phyloP scores from a whole-genome alignment of 2,329 filamentous ascomycete genomes.

The Ophiostoma triangulosporum region DNA sequence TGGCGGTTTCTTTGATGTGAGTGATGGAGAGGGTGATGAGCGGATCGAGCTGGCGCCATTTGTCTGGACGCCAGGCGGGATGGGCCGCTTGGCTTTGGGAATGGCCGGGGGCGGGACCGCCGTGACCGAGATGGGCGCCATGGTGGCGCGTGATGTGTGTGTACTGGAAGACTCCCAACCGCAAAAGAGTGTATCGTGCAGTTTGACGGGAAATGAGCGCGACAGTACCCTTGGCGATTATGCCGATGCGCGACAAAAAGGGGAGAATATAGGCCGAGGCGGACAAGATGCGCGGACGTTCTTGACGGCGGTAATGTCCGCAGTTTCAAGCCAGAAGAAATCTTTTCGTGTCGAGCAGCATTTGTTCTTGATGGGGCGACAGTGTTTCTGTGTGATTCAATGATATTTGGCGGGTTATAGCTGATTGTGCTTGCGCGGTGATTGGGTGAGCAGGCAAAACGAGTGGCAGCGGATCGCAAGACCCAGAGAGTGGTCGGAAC shows the following conservation, averaged over 20 bases:
- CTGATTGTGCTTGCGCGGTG: not conserved
- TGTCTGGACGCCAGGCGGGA: constrained; percentile 51
- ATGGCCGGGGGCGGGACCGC: constrained; percentile 29
- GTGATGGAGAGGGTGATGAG: constrained; percentile 45
- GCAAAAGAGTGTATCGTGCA: not conserved
- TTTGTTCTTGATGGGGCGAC: not conserved
- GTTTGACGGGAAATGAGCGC: not conserved
- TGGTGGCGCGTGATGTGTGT: constrained; percentile 17
- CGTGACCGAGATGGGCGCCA: constrained; percentile 41
- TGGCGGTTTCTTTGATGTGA: constrained; percentile 41
- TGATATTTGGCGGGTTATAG: not conserved
- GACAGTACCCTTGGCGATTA: not conserved
- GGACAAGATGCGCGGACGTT: not conserved
- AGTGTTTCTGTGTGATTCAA: not conserved
- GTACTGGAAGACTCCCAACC: not conserved
- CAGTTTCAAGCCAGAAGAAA: not conserved
- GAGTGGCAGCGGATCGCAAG: not conserved
- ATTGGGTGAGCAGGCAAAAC: not conserved
- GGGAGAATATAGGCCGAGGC: not conserved
- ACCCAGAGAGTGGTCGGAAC: not conserved
- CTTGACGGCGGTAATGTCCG: not conserved
- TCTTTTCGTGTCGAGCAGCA: not conserved
- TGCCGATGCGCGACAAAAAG: not conserved
- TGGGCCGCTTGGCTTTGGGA: constrained; percentile 54
- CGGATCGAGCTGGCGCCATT: constrained; percentile 46